Base-by-base conservation (phyloP, 129 eudicot genomes). In the Pittosporum tobira region DNA sequence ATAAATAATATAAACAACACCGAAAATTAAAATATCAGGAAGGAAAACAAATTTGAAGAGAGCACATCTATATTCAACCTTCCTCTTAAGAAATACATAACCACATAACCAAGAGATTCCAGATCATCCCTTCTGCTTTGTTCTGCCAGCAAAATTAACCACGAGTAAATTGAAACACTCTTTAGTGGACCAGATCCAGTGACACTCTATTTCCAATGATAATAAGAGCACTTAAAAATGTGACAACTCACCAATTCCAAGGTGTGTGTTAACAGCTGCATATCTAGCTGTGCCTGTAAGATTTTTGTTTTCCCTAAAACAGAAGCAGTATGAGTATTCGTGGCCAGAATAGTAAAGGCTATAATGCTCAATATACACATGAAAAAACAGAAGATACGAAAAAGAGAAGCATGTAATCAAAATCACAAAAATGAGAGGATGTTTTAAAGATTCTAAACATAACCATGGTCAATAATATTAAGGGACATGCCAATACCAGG, bases 271-370 rank as follows among this genome's bases (percentile, higher is more conserved):
- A 27, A 90, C 95, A 71, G 95, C 85, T 20, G 99, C 99, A 68
- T 91, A 91, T 26, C 99, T 96, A 70, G 99, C 99, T 19, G 99
- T 91, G 48, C 99, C 99, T 4, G 96, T 91, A 65, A 91, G 96
- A 51, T 82, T 91, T 78, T 91, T 91, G 67, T 91, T 91, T 73
- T 93, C 96, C 78, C 96, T 93, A 77, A 61, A 45, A 58, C 11
- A n/a, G 55, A 43, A 47, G 71, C 50, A 23, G 2, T 40, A 59
- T 1, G 21, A 75, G 62, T 66, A 37, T 10, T 49, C 62, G 56
- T 30, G 22, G 27, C 45, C 19, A 56, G 9, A 31, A 7, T 18
- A n/a, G 3, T 15, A 20, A 56, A 31, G 38, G 12, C 25, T n/a
- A n/a, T n/a, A 16, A 18, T 14, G 10, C 29, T 5, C 10, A 54